Evolutionary conservation across 129 eudicot genomes (phyloP), one percentile per base, ranked within the genome.

Genomic region (Artemisia annua): DNA sequence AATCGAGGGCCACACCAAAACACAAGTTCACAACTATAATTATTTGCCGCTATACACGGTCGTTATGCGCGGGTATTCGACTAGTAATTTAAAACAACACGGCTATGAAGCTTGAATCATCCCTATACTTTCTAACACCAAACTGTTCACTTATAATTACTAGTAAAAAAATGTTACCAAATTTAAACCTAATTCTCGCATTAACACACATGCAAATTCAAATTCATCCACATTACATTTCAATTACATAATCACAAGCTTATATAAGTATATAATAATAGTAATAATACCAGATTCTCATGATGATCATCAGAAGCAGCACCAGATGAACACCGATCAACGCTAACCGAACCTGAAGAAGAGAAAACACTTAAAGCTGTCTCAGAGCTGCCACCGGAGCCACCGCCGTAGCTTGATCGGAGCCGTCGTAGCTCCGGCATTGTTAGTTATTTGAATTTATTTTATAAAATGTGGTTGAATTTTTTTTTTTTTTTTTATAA

Each of bases 281-380:
- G 5, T 35, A 35, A 35, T 35, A 35, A 35, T 35, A 80, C 72
- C 62, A 75, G 74, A 75, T 88, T 85, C 13, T 85, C 83, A 39
- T 80, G 93, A 81, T 86, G 55, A 69, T 84, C 80, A 64, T 88
- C 91, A 44, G 97, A 87, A 24, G 89, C 91, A 44, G 97, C 87
- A 24, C 85, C 79, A 63, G 88, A 89, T n/a, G 97, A 92, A 83
- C 91, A 84, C 44, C 94, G 87, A 26, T 89, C 97, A 17, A 87
- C 89, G 60, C 94, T 86, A 15, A 76, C 88, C 26, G 96, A 89
- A 75, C 87, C 92, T 20, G 97, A 91, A 72, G 96, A 83, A 35
- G 91, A 89, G 67, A 88, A 86, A 63, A 86, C 83, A 57, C 79
- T 88, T 82, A 86, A 84, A 13, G 62, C 75, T 10, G 86, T 13